These are phyloP conservation scores for Prinsepia uniflora DNA, from an alignment of 306 rosid genomes.

Conservation along the genomic window DNA sequence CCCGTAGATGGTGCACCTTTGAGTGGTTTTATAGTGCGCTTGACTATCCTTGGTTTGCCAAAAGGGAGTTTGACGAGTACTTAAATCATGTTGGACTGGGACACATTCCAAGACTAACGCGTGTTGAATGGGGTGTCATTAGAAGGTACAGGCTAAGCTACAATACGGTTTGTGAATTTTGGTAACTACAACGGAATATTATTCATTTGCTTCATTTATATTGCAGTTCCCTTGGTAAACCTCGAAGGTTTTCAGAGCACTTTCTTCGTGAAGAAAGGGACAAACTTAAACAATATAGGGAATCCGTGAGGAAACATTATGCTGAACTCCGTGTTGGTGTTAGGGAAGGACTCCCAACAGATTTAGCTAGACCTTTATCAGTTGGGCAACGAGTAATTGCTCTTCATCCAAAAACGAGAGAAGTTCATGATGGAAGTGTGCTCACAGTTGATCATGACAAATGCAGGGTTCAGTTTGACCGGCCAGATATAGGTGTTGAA, in stretches of 20 bases:
- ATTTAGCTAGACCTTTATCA: constrained; percentile 77
- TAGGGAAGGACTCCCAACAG: constrained; percentile 90
- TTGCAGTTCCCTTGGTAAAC: constrained; percentile 94
- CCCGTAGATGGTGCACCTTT: constrained; percentile 76
- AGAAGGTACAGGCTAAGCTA: constrained; percentile 51
- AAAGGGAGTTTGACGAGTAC: constrained; percentile 88
- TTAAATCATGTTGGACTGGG: constrained; percentile 92
- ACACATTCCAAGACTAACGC: constrained; percentile 80
- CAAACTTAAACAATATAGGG: constrained; percentile 78
- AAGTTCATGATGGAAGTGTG: constrained; percentile 87
- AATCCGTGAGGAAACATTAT: constrained; percentile 79
- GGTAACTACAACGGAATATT: constrained; percentile 7
- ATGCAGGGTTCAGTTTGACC: constrained; percentile 86
- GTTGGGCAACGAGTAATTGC: constrained; percentile 94
- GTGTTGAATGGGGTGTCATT: constrained; percentile 86
- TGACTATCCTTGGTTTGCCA: constrained; percentile 94
- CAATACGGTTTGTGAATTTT: constrained; percentile 6
- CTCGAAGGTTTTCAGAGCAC: constrained; percentile 85
- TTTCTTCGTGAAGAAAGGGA: constrained; percentile 74
- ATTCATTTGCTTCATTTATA: constrained; percentile 23
- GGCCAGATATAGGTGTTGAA: constrained; percentile 82
- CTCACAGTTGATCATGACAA: constrained; percentile 83
- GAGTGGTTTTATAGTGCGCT: constrained; percentile 97
- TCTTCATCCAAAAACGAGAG: constrained; percentile 81
- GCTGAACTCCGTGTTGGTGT: constrained; percentile 61